Base-by-base conservation (phyloP, 352 stramenopile species). In the Aphanomyces cochlioides region DNA sequence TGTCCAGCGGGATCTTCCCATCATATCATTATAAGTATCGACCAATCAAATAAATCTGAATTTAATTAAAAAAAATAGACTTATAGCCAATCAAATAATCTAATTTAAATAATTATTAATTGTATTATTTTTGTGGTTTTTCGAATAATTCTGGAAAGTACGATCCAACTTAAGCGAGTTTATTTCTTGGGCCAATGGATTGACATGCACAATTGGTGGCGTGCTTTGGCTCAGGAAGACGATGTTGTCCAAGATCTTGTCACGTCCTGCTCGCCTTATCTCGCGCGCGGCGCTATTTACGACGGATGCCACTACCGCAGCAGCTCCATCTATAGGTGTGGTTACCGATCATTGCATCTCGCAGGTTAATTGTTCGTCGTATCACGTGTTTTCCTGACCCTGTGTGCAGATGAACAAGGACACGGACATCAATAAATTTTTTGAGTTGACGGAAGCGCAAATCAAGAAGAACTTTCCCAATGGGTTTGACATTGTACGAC, bases 401-500 rank as follows among this genome's bases (percentile, higher is more conserved):
- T 7, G 38, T 63, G 43, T 50, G 10, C 56, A 92, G 85, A 82
- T 79, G n/a, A 83, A 82, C 13, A 71, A 78, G 34, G 79, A 79
- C 54, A 39, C 21, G 5, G 82, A 92, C 48, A 74, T 79, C 28
- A 75, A 87, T 72, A 90, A 93, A 79, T 93, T 92, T 70, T 95
- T 93, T 73, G 71, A 77, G 41, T 82, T 95, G 48, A 69, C 79
- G 39, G 85, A 92, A 75, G 87, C 91, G 67, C 83, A 84, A 47
- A 83, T 92, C 76, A 79, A 88, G 61, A 77, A 88, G 75, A 76
- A 88, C 48, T 77, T 93, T 64, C 84, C 87, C 10, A 83, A 92
- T 76, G 85, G 77, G 77, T 86, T 64, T 37, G 75, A 4, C 3
- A 37, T 43, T 45, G 1, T 13, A 50, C 7, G 5, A 0, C n/a